phyloP scores from a whole-genome alignment of 805 yeast species.

The Starmera dryadoides region DNA sequence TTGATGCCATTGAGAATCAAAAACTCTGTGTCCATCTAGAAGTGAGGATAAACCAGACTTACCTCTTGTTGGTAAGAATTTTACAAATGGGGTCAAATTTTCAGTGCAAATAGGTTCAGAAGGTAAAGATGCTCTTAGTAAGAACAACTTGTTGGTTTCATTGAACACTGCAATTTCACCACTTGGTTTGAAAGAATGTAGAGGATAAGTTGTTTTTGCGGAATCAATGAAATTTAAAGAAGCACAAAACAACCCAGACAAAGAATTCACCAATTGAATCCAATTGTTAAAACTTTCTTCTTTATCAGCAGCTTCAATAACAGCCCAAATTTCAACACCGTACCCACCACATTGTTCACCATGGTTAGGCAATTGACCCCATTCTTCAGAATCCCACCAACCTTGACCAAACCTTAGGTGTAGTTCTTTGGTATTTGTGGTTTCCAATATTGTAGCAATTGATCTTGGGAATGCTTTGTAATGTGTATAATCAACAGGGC shows the following conservation, averaged over 20 bases:
- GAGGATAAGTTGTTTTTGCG: constrained; percentile 67
- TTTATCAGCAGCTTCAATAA: constrained; percentile 55
- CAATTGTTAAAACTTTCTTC: constrained; percentile 57
- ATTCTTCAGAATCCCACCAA: constrained; percentile 84
- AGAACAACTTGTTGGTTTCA: constrained; percentile 34
- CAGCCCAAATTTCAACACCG: constrained; percentile 92
- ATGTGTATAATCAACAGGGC: constrained; percentile 28
- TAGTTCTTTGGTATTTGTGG: constrained; percentile 63
- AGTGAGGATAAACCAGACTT: constrained; percentile 81
- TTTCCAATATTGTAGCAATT: constrained; percentile 66
- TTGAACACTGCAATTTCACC: constrained; percentile 21
- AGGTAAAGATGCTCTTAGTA: constrained; percentile 82
- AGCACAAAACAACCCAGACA: constrained; percentile 93
- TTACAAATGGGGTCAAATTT: constrained; percentile 88
- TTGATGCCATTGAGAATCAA: constrained; percentile 90
- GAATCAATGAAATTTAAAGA: constrained; percentile 84
- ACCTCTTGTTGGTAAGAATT: constrained; percentile 86
- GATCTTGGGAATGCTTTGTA: constrained; percentile 73
- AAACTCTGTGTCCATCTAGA: constrained; percentile 83
- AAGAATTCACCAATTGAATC: constrained; percentile 62
- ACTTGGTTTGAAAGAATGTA: constrained; percentile 25
- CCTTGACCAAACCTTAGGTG: constrained; percentile 90
- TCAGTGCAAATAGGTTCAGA: constrained; percentile 96
- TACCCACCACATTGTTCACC: constrained; percentile 83
- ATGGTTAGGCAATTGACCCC: constrained; percentile 75